Conservation (phyloP, 768 basidiomycete species). For the Hirschioporus abietinus region DNA sequence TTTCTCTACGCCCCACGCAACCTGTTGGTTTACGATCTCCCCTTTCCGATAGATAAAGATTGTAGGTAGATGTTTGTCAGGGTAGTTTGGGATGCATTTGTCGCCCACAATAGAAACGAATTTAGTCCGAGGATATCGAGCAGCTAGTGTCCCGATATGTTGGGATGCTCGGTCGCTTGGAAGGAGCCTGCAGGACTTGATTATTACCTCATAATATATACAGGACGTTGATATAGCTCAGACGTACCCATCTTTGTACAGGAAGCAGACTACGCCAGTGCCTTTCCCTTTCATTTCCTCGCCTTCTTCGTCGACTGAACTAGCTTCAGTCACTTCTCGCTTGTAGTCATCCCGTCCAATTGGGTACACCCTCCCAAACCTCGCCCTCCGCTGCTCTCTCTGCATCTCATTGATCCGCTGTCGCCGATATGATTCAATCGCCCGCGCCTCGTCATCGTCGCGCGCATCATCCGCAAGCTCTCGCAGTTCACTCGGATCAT, state of each 20-base stretch:
- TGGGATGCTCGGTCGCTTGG: slow-evolving; percentile 71
- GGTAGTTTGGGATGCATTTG: slow-evolving; percentile 95
- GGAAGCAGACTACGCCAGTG: slow-evolving; percentile 89
- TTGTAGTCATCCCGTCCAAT: slow-evolving; percentile 94
- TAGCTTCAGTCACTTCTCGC: slow-evolving; percentile 91
- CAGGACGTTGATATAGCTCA: neutral
- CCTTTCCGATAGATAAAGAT: slow-evolving; percentile 89
- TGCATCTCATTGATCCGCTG: slow-evolving; percentile 62
- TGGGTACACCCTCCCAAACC: slow-evolving; percentile 82
- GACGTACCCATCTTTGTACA: slow-evolving; percentile 92
- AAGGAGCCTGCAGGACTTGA: slow-evolving; percentile 51
- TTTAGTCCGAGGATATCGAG: slow-evolving; percentile 85
- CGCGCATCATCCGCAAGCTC: slow-evolving; percentile 67
- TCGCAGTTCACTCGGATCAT: slow-evolving; percentile 55
- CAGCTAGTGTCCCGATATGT: slow-evolving; percentile 68
- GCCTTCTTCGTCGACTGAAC: slow-evolving; percentile 59
- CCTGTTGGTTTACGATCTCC: slow-evolving; percentile 81
- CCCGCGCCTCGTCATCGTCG: slow-evolving; percentile 72
- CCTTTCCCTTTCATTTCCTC: slow-evolving; percentile 59
- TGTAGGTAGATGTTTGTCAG: slow-evolving; percentile 87
- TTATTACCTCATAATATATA: slow-evolving; percentile 4
- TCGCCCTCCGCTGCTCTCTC: slow-evolving; percentile 49
- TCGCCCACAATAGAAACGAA: slow-evolving; percentile 93
- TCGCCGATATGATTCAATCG: slow-evolving; percentile 60
- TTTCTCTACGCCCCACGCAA: slow-evolving; percentile 77